phyloP scores from a whole-genome alignment of 2,329 filamentous ascomycete genomes.

The Clonostachys sp. region DNA sequence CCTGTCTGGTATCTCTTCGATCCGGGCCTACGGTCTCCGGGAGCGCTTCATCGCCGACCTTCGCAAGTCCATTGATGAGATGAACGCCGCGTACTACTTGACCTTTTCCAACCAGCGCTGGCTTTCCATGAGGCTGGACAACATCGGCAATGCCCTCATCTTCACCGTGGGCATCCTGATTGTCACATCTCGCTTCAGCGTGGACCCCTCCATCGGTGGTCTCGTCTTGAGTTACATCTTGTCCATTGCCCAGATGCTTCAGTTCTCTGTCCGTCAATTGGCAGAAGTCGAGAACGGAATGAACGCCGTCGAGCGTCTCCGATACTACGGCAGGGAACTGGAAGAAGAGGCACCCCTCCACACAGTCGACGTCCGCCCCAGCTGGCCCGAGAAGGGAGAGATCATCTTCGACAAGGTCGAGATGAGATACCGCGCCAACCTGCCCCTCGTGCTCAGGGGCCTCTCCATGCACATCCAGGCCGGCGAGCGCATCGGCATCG shows the following conservation, averaged over 20 bases:
- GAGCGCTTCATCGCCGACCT: slow-evolving; percentile 69
- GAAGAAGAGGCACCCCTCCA: slow-evolving; percentile 87
- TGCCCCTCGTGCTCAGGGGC: slow-evolving; percentile 70
- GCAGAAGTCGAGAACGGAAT: slow-evolving; percentile 97
- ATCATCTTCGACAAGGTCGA: slow-evolving; percentile 71
- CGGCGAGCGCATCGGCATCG: slow-evolving; percentile 76
- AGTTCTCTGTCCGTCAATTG: slow-evolving; percentile 89
- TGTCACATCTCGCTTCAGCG: slow-evolving; percentile 82
- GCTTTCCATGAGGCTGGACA: slow-evolving; percentile 80
- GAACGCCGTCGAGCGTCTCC: slow-evolving; percentile 90
- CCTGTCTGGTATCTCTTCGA: slow-evolving; percentile 76
- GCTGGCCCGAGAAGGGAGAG: slow-evolving; percentile 85
- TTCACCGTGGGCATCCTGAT: slow-evolving; percentile 88
- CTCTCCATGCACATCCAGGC: slow-evolving; percentile 68
- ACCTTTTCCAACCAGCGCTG: slow-evolving; percentile 96
- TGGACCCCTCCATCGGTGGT: slow-evolving; percentile 79
- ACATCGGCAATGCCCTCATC: slow-evolving; percentile 78
- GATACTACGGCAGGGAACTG: slow-evolving; percentile 82
- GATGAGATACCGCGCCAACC: slow-evolving; percentile 70
- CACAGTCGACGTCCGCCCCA: slow-evolving; percentile 63
- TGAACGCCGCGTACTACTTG: slow-evolving; percentile 91
- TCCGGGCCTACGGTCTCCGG: slow-evolving; percentile 83
- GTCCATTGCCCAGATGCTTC: slow-evolving; percentile 89
- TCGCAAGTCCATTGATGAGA: slow-evolving; percentile 73
- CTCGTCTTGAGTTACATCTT: slow-evolving; percentile 92